Evolutionary conservation across 2,329 filamentous ascomycete species (phyloP).

Genomic region (Fusarium sp.): DNA sequence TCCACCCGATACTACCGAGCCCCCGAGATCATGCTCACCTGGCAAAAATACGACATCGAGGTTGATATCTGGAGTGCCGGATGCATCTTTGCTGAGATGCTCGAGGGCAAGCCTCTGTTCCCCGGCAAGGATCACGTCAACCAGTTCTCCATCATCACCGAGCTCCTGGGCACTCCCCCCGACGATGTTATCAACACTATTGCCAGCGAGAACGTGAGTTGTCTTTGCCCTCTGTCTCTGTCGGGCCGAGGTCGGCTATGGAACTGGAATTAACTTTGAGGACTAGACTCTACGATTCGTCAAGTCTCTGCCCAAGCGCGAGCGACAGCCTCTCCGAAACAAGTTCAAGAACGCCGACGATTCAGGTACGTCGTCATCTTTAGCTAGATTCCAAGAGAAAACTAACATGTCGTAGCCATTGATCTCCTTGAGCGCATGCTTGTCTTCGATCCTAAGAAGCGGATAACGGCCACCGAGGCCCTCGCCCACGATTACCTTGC

Average conservation of each 20-base stretch:
- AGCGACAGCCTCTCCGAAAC: conserved; percentile 84
- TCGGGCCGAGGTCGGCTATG: background rate
- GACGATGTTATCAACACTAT: conserved; percentile 99
- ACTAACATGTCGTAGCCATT: conserved; percentile 69
- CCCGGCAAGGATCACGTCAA: conserved; percentile 99
- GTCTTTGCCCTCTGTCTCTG: background rate
- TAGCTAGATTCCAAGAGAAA: background rate
- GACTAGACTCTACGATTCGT: conserved; percentile 91
- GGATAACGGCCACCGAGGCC: conserved; percentile 86
- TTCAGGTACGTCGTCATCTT: conserved; percentile 70
- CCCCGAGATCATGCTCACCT: conserved; percentile 99
- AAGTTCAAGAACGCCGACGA: conserved; percentile 98
- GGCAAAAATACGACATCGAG: conserved; percentile 99
- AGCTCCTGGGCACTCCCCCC: conserved; percentile 93
- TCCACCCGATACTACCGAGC: conserved; percentile 99
- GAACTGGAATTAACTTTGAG: conserved; percentile 26
- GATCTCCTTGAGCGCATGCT: conserved; percentile 97
- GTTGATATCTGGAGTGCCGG: conserved; percentile 99
- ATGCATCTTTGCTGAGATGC: conserved; percentile 99
- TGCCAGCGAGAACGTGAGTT: conserved; percentile 91
- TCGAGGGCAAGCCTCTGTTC: conserved; percentile 97
- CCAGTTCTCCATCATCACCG: conserved; percentile 99
- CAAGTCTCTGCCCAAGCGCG: conserved; percentile 94
- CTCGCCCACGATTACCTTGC: conserved; percentile 93
- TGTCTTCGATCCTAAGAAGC: conserved; percentile 97